Evolutionary conservation across 306 rosid species (phyloP), one percentile per base, ranked within the genome.

Genomic region (Sindora glabra): DNA sequence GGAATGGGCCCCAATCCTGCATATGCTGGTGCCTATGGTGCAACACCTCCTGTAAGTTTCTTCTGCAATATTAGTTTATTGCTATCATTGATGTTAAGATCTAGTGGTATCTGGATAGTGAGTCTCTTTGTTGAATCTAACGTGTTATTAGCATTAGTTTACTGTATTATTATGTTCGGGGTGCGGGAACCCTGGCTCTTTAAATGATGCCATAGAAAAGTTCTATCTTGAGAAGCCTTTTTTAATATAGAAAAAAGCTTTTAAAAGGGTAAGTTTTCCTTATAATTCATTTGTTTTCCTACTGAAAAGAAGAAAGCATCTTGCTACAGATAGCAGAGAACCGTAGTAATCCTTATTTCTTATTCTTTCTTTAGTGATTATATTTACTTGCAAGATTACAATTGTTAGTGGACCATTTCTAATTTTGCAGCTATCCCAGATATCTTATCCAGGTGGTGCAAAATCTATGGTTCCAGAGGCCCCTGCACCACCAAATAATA

Each of bases 401-500:
- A 54, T 55, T 59, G 29, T 71, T 62, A 27, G 24, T 64, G 3
- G 50, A 17, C 65, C 23, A 23, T 57, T 22, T 62, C 62, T 74
- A 54, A 77, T 67, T 68, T 36, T 74, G 69, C 75, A 66, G 80
- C 74, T 73, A 26, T 82, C 79, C 26, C 90, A 94, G 81, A 67
- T 89, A 54, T 77, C 95, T 12, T 89, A 94, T 75, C 84, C 94
- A 4, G 99, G 96, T n/a, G 94, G 94, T 53, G 78, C 79, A 34
- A 89, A 86, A 76, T 61, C 89, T 49, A 69, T 78, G 79, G 76
- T 85, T 29, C 94, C 99, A 0, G 99, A 94, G 78, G 99, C 87
- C 44, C 99, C 97, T 42, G 97, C 99, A n/a, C 98, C 99, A 0
- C 96, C 95, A 41, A 94, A 94, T 71, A 94, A 78, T 77, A 94